Conservation (phyloP, 257 asterid species). For the Mitragyna speciosa region DNA sequence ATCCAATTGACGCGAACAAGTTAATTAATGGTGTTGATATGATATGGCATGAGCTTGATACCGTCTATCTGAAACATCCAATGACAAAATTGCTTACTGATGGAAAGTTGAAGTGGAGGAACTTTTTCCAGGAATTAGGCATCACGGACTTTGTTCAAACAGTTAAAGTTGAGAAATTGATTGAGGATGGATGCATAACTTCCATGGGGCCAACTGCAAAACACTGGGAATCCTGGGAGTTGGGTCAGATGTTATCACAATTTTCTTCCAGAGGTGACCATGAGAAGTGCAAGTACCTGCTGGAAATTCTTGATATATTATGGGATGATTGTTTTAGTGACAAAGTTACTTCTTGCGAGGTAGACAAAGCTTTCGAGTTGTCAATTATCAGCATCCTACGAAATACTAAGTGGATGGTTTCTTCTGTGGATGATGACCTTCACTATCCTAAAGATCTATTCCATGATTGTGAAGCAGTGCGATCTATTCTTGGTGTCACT, state of each 20-base stretch:
- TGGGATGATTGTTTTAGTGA: conserved; percentile 80
- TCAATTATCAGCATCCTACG: conserved; percentile 54
- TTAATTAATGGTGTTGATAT: conserved; percentile 56
- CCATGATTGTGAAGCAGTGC: conserved; percentile 72
- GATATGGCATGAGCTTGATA: conserved; percentile 71
- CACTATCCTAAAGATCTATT: conserved; percentile 70
- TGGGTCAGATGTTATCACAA: conserved; percentile 49
- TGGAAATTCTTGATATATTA: conserved; percentile 80
- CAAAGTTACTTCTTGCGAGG: conserved; percentile 57
- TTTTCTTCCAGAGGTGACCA: conserved; percentile 49
- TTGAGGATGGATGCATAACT: conserved; percentile 36
- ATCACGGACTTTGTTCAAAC: conserved; percentile 81
- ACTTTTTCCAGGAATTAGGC: conserved; percentile 71
- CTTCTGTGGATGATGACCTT: conserved; percentile 54
- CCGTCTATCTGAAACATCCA: conserved; percentile 64
- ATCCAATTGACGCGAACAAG: conserved; percentile 56
- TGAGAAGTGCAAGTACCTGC: conserved; percentile 59
- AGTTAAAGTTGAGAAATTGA: conserved; percentile 57
- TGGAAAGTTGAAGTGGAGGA: conserved; percentile 79
- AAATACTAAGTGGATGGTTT: conserved; percentile 64
- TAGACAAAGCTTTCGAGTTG: conserved; percentile 49
- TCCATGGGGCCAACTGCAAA: conserved; percentile 38
- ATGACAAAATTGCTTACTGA: conserved; percentile 57
- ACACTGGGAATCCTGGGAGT: conserved; percentile 85
- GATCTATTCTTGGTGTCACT: conserved; percentile 62